Evolutionary conservation across 176 grass and related monocot species (phyloP), one percentile per base, ranked within the genome.

Genomic region (Avena insularis): DNA sequence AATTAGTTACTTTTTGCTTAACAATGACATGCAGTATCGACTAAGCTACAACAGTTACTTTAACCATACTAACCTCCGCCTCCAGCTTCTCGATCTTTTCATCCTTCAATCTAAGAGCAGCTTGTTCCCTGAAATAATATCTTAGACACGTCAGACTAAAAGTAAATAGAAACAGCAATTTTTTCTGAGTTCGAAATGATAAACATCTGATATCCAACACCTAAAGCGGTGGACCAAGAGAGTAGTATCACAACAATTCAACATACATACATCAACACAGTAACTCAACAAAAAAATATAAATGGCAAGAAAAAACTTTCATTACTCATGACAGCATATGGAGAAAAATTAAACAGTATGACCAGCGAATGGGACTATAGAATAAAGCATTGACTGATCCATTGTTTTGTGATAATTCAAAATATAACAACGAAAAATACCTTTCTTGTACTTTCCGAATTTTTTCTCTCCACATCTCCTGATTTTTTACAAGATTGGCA

Each of bases 401-500:
- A 50, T 62, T 19, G 5, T 49, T 27, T 66, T 59, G 19, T 80
- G 14, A 67, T 81, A 43, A 61, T 75, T 86, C 29, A 47, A 50
- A 58, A 13, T 43, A 75, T 0, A 84, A 27, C 2, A 2, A 72
- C 61, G 17, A 90, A 63, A 77, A 15, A 29, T 91, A 96, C 94
- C 90, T 96, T 84, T 90, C 89, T 91, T 91, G 89, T 21, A 84
- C 62, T 75, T 94, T 90, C 11, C 75, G 71, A 79, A 98, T 69
- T 43, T 75, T 94, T 80, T 87, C 89, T 83, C 85, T 84, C 90
- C 92, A 93, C 90, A 90, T 96, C 77, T 94, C 87, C 81, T 89
- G 89, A 69, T 98, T 87, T 82, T 92, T 95, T 10, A 91, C 79
- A 91, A 98, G 92, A 84, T 92, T 96, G 19, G 85, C 84, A 82